These are phyloP conservation scores for Acanthamoeba lenticulata DNA, from an alignment of 208 protist genomes.

Conservation along the genomic window DNA sequence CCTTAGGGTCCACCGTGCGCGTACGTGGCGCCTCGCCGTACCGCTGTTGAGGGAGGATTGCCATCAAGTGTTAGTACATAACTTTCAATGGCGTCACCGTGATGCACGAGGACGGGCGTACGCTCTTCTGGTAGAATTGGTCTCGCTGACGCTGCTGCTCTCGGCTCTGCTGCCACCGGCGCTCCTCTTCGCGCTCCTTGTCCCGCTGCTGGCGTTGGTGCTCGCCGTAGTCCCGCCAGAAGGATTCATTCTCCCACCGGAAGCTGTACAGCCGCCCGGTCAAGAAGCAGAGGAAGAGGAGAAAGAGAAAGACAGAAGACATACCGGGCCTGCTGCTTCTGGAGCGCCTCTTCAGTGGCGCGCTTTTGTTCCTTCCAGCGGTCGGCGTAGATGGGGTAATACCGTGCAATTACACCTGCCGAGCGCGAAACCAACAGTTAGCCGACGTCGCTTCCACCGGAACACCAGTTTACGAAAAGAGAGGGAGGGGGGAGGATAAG, in stretches of 20 bases:
- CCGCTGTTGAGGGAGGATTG: not conserved
- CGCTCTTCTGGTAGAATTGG: not conserved
- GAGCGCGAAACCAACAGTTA: not conserved
- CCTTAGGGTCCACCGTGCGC: not conserved
- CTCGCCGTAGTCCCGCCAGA: not conserved
- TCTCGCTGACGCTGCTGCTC: not conserved
- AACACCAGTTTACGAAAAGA: not conserved
- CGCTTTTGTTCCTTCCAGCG: not conserved
- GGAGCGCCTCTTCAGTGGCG: not conserved
- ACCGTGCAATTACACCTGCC: not conserved
- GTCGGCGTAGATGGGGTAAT: not conserved
- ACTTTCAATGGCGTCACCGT: not conserved
- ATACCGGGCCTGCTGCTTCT: not conserved
- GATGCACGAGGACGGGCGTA: not conserved
- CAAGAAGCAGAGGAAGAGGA: not conserved
- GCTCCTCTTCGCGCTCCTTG: not conserved
- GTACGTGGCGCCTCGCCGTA: not conserved
- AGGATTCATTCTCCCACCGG: not conserved
- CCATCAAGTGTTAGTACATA: not conserved
- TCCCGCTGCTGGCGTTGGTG: not conserved
- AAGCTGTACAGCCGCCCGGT: not conserved
- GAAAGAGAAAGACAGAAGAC: not conserved
- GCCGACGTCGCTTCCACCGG: too few relatives aligned
- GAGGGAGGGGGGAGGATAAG: not conserved
- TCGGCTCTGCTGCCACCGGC: not conserved